Evolutionary conservation across 805 yeast genomes (phyloP).

Genomic region (Yarrowia sp.): DNA sequence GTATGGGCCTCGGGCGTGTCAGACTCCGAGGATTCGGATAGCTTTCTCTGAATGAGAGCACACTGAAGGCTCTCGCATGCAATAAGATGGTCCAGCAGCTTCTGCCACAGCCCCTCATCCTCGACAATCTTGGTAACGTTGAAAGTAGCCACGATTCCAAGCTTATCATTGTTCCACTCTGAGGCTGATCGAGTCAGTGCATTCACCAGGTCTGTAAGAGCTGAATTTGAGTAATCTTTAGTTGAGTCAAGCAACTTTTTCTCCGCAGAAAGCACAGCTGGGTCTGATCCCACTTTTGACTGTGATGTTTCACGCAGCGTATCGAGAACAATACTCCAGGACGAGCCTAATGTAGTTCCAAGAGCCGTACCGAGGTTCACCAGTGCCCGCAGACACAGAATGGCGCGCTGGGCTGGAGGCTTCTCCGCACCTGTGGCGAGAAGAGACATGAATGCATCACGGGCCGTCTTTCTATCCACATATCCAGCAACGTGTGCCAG

Average conservation of each 20-base stretch:
- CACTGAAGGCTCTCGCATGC: conserved; percentile 1
- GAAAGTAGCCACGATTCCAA: conserved; percentile 5
- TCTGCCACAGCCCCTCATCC: conserved; percentile 4
- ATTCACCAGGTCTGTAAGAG: conserved; percentile 49
- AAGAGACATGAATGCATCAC: conserved; percentile 52
- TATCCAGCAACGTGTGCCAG: conserved; percentile 80
- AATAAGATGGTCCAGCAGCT: neutral
- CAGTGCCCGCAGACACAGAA: conserved; percentile 73
- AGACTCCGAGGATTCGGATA: neutral
- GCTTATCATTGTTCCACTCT: conserved; percentile 17
- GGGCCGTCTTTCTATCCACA: conserved; percentile 50
- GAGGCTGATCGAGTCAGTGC: conserved; percentile 34
- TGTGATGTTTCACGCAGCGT: conserved; percentile 42
- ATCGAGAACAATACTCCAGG: conserved; percentile 63
- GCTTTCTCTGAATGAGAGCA: conserved; percentile 6
- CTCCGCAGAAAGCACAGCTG: conserved; percentile 13
- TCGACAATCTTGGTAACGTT: conserved; percentile 13
- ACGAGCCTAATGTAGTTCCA: conserved; percentile 64
- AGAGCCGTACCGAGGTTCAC: conserved; percentile 72
- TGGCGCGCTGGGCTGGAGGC: conserved; percentile 30
- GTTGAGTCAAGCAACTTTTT: conserved; percentile 64
- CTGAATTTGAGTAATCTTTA: conserved; percentile 48
- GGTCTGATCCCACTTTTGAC: conserved; percentile 9
- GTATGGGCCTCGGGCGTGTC: neutral
- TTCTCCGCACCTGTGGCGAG: conserved; percentile 35